Conservation (phyloP, 768 basidiomycete genomes). For the Collybiopsis luxurians region DNA sequence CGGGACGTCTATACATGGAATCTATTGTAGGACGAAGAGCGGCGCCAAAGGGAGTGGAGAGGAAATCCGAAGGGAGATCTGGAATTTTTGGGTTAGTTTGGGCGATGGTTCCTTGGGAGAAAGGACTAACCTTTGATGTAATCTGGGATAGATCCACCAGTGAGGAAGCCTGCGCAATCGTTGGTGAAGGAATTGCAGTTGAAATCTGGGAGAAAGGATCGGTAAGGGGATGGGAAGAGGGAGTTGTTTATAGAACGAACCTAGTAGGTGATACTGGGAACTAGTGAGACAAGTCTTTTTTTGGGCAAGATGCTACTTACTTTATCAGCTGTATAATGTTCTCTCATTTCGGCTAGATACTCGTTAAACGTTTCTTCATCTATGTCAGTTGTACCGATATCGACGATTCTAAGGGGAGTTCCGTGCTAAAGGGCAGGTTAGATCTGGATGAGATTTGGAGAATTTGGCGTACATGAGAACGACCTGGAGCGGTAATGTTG, state of each 20-base stretch:
- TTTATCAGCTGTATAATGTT: conserved; percentile 88
- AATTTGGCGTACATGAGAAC: conserved; percentile 64
- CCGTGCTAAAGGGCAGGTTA: conserved; percentile 55
- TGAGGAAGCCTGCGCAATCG: conserved; percentile 84
- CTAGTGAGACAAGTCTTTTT: not conserved
- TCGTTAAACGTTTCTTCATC: conserved; percentile 86
- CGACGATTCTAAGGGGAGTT: conserved; percentile 60
- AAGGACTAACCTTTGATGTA: conserved; percentile 72
- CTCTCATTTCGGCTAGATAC: conserved; percentile 70
- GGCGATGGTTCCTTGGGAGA: not conserved
- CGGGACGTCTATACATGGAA: conserved; percentile 71
- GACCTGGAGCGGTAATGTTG: conserved; percentile 63
- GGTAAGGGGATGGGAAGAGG: not conserved
- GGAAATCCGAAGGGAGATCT: conserved; percentile 82
- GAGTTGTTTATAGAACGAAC: conserved; percentile 30
- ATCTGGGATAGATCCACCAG: conserved; percentile 74
- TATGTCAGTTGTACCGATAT: conserved; percentile 77
- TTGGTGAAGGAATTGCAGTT: conserved; percentile 96
- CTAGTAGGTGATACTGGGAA: conserved; percentile 81
- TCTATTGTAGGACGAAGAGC: conserved; percentile 90
- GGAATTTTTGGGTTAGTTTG: not conserved
- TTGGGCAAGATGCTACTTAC: conserved; percentile 36
- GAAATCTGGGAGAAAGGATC: conserved; percentile 54
- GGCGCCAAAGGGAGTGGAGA: conserved; percentile 86
- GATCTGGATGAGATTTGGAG: not conserved